Percentiles rank a stretch among this genome's conserved stretches.
These are phyloP conservation scores for Candida krabiensis DNA, from an alignment of 805 yeast species.

Conservation along the genomic window DNA sequence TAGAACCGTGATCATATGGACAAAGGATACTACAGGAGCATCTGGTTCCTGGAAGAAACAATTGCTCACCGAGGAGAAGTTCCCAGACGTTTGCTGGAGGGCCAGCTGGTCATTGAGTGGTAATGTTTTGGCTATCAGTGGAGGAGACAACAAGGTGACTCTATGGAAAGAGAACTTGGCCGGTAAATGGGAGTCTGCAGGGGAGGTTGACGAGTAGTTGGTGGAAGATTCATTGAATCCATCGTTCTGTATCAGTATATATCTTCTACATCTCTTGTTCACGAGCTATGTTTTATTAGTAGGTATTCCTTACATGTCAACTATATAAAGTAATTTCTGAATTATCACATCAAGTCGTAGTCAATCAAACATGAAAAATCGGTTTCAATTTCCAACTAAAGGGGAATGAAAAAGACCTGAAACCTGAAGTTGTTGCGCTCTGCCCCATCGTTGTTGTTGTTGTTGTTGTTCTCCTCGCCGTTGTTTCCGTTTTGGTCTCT, in stretches of 20 bases:
- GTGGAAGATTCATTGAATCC: background rate
- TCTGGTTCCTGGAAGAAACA: slow-evolving; percentile 69
- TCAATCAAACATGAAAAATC: too few species aligned
- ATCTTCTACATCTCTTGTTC: too few species aligned
- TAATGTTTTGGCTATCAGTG: slow-evolving; percentile 89
- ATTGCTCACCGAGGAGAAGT: slow-evolving; percentile 70
- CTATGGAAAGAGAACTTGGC: slow-evolving; percentile 93
- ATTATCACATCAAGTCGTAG: background rate
- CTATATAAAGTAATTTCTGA: background rate
- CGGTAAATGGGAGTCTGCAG: slow-evolving; percentile 98
- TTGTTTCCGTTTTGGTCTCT: background rate
- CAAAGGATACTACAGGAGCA: slow-evolving; percentile 48
- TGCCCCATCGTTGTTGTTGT: slow-evolving; percentile 4
- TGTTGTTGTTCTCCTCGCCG: slow-evolving; percentile 6
- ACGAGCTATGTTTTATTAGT: background rate
- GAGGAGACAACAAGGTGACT: slow-evolving; percentile 94
- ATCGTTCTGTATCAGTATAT: too few species aligned
- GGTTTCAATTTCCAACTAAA: slow-evolving; percentile 14
- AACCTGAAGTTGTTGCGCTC: slow-evolving; percentile 22
- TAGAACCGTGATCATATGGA: slow-evolving; percentile 92
- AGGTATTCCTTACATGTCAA: background rate
- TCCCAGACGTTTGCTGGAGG: slow-evolving; percentile 98
- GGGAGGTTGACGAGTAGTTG: slow-evolving; percentile 79
- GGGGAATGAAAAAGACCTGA: slow-evolving; percentile 28
- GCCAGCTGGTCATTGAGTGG: slow-evolving; percentile 98